A percentile compares a stretch with the other conserved stretches of the same genome.
Conservation (phyloP, 495 filamentous ascomycete species). For the Emericellopsis terricola region DNA sequence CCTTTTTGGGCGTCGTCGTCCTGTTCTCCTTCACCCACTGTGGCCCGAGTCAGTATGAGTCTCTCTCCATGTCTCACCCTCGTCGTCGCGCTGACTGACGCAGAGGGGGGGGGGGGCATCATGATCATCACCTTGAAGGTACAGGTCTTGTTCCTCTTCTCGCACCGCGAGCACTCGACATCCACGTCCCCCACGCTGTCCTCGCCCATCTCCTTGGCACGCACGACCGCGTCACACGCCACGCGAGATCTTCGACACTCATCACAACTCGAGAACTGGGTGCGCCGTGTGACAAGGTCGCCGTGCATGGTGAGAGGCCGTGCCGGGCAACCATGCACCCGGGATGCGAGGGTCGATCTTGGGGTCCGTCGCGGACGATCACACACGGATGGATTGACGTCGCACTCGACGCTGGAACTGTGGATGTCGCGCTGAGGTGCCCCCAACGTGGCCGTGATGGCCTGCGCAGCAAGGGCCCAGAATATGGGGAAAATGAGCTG, state of each 20-base stretch:
- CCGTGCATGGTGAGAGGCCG: background rate
- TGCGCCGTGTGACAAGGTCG: background rate
- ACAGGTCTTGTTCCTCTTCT: background rate
- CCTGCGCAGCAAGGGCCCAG: too few relatives aligned
- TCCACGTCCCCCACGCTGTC: background rate
- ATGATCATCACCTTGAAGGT: background rate
- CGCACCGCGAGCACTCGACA: background rate
- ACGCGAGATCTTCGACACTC: constrained; percentile 2
- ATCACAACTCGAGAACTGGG: constrained; percentile 2
- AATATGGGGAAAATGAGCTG: too few relatives aligned
- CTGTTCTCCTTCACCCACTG: background rate
- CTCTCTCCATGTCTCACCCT: too few relatives aligned
- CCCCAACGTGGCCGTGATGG: too few relatives aligned
- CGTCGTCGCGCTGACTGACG: too few relatives aligned
- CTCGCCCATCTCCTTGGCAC: background rate
- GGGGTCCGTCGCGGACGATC: too few relatives aligned
- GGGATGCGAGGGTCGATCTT: too few relatives aligned
- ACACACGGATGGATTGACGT: too few relatives aligned
- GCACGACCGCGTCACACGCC: background rate
- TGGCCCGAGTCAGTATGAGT: background rate
- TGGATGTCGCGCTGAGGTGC: too few relatives aligned
- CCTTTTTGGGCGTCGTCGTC: background rate
- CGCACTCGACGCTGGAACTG: too few relatives aligned
- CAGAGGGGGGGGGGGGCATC: too few relatives aligned
- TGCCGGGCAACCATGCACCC: too few relatives aligned